Conservation (phyloP, 495 filamentous ascomycete genomes). For the Durotheca rogersii region DNA sequence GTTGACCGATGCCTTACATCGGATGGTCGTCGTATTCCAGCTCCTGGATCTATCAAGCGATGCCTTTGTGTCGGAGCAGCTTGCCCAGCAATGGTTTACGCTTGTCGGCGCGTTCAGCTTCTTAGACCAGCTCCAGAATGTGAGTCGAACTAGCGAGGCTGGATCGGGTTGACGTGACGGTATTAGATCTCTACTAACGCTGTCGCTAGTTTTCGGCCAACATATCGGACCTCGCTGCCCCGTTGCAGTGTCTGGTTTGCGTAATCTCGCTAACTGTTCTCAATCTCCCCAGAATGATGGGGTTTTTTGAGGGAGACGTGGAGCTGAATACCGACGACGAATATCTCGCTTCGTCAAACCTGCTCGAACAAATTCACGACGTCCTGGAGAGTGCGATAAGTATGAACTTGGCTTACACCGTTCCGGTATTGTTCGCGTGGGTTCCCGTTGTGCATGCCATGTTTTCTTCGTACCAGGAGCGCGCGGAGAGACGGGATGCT, state of each 20-base stretch:
- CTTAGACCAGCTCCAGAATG: slow-evolving; percentile 58
- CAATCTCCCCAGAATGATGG: slow-evolving; percentile 58
- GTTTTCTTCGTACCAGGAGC: slow-evolving; percentile 57
- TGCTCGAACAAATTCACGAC: slow-evolving; percentile 64
- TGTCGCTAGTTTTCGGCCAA: slow-evolving; percentile 27
- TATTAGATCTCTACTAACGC: slow-evolving; percentile 39
- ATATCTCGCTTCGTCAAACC: slow-evolving; percentile 63
- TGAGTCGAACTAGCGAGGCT: no score
- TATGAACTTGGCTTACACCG: slow-evolving; percentile 51
- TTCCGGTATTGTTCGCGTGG: slow-evolving; percentile 75
- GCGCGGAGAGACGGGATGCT: slow-evolving; percentile 60
- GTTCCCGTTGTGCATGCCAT: slow-evolving; percentile 69
- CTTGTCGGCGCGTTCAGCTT: slow-evolving; percentile 66
- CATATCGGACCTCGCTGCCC: slow-evolving; percentile 56
- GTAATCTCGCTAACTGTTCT: slow-evolving; percentile 73
- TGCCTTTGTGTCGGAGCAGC: slow-evolving; percentile 56
- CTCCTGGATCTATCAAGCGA: slow-evolving; percentile 58
- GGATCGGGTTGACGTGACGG: no score
- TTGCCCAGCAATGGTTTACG: slow-evolving; percentile 70
- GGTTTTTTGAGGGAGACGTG: slow-evolving; percentile 43
- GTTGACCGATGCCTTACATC: slow-evolving; percentile 68
- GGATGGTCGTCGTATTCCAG: slow-evolving; percentile 71
- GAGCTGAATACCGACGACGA: slow-evolving; percentile 45
- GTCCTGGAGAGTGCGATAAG: slow-evolving; percentile 56
- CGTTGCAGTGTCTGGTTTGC: slow-evolving; percentile 67